Base-by-base conservation (phyloP, 106 monocot genomes). In the Dendrobium huoshanense region DNA sequence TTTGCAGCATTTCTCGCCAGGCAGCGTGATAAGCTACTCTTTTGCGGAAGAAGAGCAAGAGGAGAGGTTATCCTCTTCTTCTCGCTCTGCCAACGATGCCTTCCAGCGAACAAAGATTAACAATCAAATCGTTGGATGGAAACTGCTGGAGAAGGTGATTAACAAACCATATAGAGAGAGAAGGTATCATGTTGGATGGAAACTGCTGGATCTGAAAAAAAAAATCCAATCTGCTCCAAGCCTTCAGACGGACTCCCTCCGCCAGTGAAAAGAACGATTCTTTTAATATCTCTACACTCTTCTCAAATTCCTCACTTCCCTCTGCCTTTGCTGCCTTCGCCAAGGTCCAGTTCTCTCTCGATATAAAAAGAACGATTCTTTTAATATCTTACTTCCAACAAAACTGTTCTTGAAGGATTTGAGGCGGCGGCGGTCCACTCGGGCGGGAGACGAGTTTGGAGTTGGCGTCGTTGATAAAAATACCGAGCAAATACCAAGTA, bases 281-380 rank as follows among this genome's bases (percentile, higher is more conserved):
- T 40, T 55, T 74, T 8, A 70, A 70, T 19, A 22, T 41, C 65
- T 33, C 47, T 5, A 47, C 22, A 4, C 19, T 61, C 77, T 79
- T 81, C 9, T 67, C 83, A 54, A 78, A 79, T 75, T 87, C 89
- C 19, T 65, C 78, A 11, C 90, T 96, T 37, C 96, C 96, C 11
- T 92, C 94, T 64, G 96, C 90, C 1, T 75, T 90, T 54, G 94
- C 90, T 33, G 94, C 88, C 79, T 96, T 96, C 89, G 68, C 88
- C 78, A 92, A 94, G 90, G 95, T 95, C 86, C 25, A 5, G 77
- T 29, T 29, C 42, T 44, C 10, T 79, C 41, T 1, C 9, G 37
- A 94, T 97, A 55, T n/a, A n/a, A n/a, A n/a, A n/a, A n/a, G n/a
- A n/a, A n/a, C n/a, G n/a, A n/a, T n/a, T n/a, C n/a, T n/a, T n/a